phyloP scores from a whole-genome alignment of 1,284 basidiomycete species.

The Malassezia cuniculi region DNA sequence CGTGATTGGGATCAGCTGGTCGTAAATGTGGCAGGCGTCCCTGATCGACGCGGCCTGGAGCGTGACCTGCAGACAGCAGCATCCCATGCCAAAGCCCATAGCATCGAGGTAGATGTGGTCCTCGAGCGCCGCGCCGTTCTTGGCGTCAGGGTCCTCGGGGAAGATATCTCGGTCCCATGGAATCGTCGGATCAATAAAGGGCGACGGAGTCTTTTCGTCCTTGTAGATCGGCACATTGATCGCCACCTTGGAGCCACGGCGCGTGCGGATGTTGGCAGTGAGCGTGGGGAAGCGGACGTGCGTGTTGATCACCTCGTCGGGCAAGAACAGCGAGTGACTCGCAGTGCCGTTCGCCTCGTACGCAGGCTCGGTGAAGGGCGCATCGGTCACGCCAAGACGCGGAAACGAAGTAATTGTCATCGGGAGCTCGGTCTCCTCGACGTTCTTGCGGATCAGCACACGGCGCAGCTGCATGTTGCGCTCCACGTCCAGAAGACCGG shows the following conservation, averaged over 20 bases:
- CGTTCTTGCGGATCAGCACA: slow-evolving; percentile 65
- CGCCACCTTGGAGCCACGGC: slow-evolving; percentile 82
- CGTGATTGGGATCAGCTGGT: slow-evolving; percentile 80
- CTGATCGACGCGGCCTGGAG: slow-evolving; percentile 89
- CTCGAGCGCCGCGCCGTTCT: slow-evolving; percentile 63
- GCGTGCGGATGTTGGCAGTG: slow-evolving; percentile 81
- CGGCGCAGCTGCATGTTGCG: slow-evolving; percentile 79
- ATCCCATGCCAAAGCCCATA: slow-evolving; percentile 99
- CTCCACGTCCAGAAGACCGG: slow-evolving; percentile 78
- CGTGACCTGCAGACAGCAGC: slow-evolving; percentile 91
- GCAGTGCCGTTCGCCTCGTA: slow-evolving; percentile 64
- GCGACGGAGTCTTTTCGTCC: slow-evolving; percentile 70
- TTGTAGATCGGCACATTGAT: slow-evolving; percentile 90
- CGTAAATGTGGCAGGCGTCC: slow-evolving; percentile 84
- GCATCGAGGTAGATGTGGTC: slow-evolving; percentile 98
- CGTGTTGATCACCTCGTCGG: slow-evolving; percentile 89
- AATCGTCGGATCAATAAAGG: slow-evolving; percentile 79
- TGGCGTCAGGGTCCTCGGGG: slow-evolving; percentile 73
- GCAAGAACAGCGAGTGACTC: slow-evolving; percentile 82
- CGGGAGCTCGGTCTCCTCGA: slow-evolving; percentile 74
- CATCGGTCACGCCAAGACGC: slow-evolving; percentile 68
- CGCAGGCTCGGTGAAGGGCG: slow-evolving; percentile 74
- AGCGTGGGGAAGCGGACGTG: slow-evolving; percentile 96
- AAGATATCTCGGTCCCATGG: slow-evolving; percentile 70
- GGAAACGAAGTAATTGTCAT: slow-evolving; percentile 93